These are phyloP conservation scores for Craterostigma plantagineum DNA, from an alignment of 257 asterid genomes.

Conservation along the genomic window DNA sequence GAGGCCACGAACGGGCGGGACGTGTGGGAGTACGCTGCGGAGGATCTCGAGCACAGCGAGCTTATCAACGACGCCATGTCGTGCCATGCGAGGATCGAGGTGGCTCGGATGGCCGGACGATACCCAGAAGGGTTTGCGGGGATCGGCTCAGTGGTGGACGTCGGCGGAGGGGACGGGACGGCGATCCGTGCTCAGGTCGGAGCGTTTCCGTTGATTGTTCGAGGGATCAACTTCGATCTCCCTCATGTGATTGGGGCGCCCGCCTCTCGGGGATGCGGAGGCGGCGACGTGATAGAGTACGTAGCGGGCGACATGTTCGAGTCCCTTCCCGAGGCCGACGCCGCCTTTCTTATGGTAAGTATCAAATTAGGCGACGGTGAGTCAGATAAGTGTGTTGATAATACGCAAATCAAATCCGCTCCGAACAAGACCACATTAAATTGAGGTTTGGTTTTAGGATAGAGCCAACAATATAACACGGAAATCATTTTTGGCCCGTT, in stretches of 20 bases:
- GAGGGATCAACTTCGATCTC: constrained; percentile 39
- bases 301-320: constrained; percentile 55
- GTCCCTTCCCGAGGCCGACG: constrained; percentile 47
- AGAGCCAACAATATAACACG: too few species aligned
- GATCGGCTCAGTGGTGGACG: constrained; percentile 36
- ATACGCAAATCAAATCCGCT: too few species aligned
- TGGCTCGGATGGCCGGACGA: constrained; percentile 14
- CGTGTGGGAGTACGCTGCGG: constrained; percentile 19
- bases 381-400: too few species aligned
- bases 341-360: constrained; percentile 51
- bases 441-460: too few species aligned
- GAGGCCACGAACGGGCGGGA: constrained; percentile 25
- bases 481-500: too few species aligned
- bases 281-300: constrained; percentile 14
- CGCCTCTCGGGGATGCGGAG: constrained; percentile 13
- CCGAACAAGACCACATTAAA: too few species aligned
- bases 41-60: constrained; percentile 16
- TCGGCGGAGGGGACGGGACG: constrained; percentile 66
- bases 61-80: constrained; percentile 42
- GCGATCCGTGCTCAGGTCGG: constrained; percentile 21
- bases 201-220: constrained; percentile 34
- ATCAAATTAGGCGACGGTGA: too few species aligned
- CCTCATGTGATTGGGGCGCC: constrained; percentile 35
- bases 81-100: constrained; percentile 14
- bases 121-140: constrained; percentile 29